Base-by-base conservation (phyloP, 306 rosid species). In the Malus fusca region DNA sequence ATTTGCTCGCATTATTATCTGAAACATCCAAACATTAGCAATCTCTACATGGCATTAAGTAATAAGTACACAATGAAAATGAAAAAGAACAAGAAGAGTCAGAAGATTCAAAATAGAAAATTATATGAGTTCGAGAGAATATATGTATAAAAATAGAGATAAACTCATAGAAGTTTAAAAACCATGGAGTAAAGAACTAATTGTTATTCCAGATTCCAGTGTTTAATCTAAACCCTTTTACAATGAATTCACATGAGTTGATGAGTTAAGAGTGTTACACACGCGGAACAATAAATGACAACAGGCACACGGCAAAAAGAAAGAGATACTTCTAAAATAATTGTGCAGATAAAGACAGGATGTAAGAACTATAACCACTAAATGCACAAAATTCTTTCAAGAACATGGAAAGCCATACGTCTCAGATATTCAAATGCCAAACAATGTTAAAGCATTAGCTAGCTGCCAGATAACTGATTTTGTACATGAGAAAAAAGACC, bases 1-100 rank as follows among this genome's bases (percentile, higher is more conserved):
- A 88, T 90, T 92, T 62, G 97, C 93, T 28, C 92, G 93, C 68
- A 84, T 87, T 76, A 92, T 92, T 73, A 95, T 95, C 99, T 92
- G 92, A 82, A 59, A 79, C 59, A 60, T 84, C 80, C 68, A 77
- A 37, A 69, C 64, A 76, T 82, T 80, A 85, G 80, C 61, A 67
- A 61, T 68, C 72, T 74, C 72, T 23, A 65, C 15, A 77, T 59
- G 65, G 43, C 30, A 42, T 73, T 37, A 35, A 35, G 40, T 35
- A 35, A 35, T 1, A 21, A 56, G 61, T 66, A 73, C 11, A 13
- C 26, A 51, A 51, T 8, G 14, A 17, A 15, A 59, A 37, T 61
- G 19, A 37, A 25, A 33, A n/a, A 1, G 18, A 33, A 7, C 8
- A 22, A 23, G 66, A 5, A 33, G 19, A 5, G 22, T 22, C n/a